Conservation (phyloP, 345 rosid genomes). For the Draba incana region DNA sequence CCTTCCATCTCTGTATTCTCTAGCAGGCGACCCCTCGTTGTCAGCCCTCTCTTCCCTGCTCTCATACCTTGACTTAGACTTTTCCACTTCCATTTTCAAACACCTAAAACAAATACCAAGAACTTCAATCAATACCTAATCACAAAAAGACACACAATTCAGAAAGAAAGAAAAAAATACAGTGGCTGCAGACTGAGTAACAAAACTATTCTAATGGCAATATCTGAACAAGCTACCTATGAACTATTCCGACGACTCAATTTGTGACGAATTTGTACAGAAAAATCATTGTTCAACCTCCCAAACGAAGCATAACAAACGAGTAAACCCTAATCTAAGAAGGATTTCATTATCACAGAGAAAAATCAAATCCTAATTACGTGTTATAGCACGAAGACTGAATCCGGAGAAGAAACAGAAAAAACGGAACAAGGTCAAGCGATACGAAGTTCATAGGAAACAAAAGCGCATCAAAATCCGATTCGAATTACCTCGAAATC, state of each 20-base stretch:
- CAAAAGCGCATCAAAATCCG: neutral
- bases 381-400: neutral
- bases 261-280: neutral
- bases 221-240: neutral
- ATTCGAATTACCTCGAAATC: constrained; percentile 25
- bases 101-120: constrained; percentile 12
- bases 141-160: neutral
- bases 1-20: constrained; percentile 48
- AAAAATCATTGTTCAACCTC: constrained; percentile 11
- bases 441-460: neutral
- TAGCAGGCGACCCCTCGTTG: constrained; percentile 34
- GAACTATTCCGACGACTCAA: neutral
- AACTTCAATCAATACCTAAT: constrained; percentile 29
- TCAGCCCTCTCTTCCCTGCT: constrained; percentile 40
- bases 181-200: constrained; percentile 15
- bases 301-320: constrained; percentile 4
- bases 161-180: constrained; percentile 12
- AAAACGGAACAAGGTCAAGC: constrained; percentile 6
- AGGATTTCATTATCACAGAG: neutral
- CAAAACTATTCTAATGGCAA: neutral
- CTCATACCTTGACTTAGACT: constrained; percentile 42
- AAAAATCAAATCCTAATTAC: neutral
- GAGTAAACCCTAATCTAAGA: constrained; percentile 21
- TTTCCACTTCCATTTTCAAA: constrained; percentile 36
- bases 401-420: neutral